Percentiles rank a stretch among this genome's conserved stretches.
Conservation (phyloP, 148 eudicot species). For the Chenopodium album region DNA sequence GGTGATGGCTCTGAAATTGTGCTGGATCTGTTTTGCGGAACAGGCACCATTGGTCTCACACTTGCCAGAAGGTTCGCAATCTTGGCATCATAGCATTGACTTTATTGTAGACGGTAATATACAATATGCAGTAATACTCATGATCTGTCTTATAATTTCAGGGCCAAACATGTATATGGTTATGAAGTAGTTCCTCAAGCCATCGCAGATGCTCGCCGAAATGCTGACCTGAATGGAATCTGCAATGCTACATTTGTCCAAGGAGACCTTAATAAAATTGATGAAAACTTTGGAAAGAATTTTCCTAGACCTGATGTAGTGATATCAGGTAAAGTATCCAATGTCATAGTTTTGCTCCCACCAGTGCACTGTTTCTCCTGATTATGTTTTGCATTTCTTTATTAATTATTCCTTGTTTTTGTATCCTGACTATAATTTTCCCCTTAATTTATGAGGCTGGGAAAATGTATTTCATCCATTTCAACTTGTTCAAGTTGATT, state of each 20-base stretch:
- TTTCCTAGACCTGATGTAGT: constrained; percentile 85
- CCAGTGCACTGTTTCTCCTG: not conserved
- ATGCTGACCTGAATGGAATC: constrained; percentile 77
- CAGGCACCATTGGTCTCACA: constrained; percentile 95
- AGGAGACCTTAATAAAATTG: constrained; percentile 94
- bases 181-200: constrained; percentile 95
- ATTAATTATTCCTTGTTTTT: not conserved
- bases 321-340: constrained; percentile 66
- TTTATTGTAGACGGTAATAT: constrained; percentile 9
- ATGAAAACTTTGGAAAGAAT: constrained; percentile 66
- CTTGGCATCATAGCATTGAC: not conserved
- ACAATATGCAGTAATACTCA: not conserved
- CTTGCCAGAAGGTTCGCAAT: constrained; percentile 68
- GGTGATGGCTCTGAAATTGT: constrained; percentile 94
- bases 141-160: constrained; percentile 26
- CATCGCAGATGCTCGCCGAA: constrained; percentile 73
- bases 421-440: not conserved
- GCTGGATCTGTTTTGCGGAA: constrained; percentile 94
- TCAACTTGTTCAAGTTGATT: not conserved
- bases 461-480: not conserved
- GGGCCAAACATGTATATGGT: constrained; percentile 84
- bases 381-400: not conserved
- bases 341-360: not conserved
- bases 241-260: constrained; percentile 80
- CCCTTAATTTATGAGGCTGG: not conserved